A percentile compares a stretch with the other conserved stretches of the same genome.
phyloP scores from a whole-genome alignment of 2,329 filamentous ascomycete genomes.

The Colletotrichum spaethianum region DNA sequence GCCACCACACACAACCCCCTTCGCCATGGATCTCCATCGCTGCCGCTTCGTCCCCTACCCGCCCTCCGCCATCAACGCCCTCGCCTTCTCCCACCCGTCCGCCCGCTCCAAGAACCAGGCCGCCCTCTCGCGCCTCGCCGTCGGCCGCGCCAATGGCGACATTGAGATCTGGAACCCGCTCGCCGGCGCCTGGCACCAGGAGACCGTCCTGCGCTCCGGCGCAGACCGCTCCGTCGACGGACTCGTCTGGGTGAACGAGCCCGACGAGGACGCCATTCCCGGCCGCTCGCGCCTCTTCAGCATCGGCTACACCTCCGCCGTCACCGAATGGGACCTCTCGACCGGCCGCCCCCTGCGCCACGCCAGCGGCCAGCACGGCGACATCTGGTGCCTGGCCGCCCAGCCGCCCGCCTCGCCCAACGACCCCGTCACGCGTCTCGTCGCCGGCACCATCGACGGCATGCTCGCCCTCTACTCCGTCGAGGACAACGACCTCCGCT shows the following conservation, averaged over 20 bases:
- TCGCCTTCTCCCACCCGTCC: constrained; percentile 89
- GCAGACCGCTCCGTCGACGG: constrained; percentile 91
- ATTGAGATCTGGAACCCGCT: constrained; percentile 98
- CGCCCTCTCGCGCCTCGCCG: constrained; percentile 80
- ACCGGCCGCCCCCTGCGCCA: constrained; percentile 84
- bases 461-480: constrained; percentile 90
- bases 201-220: constrained; percentile 86
- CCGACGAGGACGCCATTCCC: constrained; percentile 74
- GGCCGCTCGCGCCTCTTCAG: constrained; percentile 87
- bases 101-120: constrained; percentile 62
- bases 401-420: constrained; percentile 70
- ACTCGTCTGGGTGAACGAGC: constrained; percentile 91
- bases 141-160: constrained; percentile 94
- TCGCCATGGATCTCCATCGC: constrained; percentile 91
- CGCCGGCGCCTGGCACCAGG: constrained; percentile 88
- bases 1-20: constrained; percentile 17
- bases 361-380: constrained; percentile 92
- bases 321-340: constrained; percentile 95
- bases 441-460: constrained; percentile 91
- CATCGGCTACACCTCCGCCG: constrained; percentile 91
- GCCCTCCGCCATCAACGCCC: constrained; percentile 91
- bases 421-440: constrained; percentile 71
- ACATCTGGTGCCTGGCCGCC: constrained; percentile 95
- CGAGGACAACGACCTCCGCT: constrained; percentile 85
- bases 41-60: constrained; percentile 96